Percentiles rank a stretch among this genome's conserved stretches.
phyloP scores from a whole-genome alignment of 176 grass and related monocot species.

The Triticum aestivum region IWGSC_CS_RefSeq_v2.1 NC_057808.1:402789757-402790256 shows the following conservation, averaged over 20 bases:
- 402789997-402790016: not conserved
- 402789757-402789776: not conserved
- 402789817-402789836: not conserved
- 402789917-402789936: not conserved
- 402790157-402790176: not conserved
- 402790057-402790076: not conserved
- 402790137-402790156: not conserved
- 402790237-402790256: not conserved
- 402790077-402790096: not conserved
- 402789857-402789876: not conserved
- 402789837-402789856: not conserved
- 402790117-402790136: slow-evolving; percentile 1
- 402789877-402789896: slow-evolving; percentile 4
- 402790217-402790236: not conserved
- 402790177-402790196: not conserved
- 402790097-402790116: not conserved
- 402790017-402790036: not conserved
- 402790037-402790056: not conserved
- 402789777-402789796: not conserved
- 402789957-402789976: not conserved
- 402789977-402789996: not conserved
- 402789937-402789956: not conserved
- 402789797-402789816: not conserved
- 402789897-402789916: not conserved
- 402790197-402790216: not conserved